phyloP scores from a whole-genome alignment of 495 filamentous ascomycete genomes.

The Paragyromitra xinjiangensis region DNA sequence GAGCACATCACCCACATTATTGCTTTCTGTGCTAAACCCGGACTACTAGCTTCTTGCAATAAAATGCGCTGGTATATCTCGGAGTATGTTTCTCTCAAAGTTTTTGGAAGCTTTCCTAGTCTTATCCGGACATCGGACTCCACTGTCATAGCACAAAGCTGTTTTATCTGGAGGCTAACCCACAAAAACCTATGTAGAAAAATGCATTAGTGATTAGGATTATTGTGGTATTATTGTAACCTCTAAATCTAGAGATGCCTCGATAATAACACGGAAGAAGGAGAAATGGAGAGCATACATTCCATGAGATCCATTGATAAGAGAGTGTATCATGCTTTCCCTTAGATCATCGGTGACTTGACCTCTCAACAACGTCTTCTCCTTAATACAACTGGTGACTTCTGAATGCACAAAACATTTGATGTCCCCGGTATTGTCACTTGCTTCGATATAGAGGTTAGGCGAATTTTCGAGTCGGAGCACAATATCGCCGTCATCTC shows the following conservation, averaged over 20 bases:
- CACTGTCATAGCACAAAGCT: slow-evolving; percentile 5
- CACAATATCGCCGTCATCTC: slow-evolving; percentile 58
- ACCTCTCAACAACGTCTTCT: slow-evolving; percentile 23
- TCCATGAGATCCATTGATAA: slow-evolving; percentile 56
- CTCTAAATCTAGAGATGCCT: not conserved
- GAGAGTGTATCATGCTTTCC: slow-evolving; percentile 49
- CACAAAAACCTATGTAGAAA: slow-evolving; percentile 34
- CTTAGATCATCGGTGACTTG: slow-evolving; percentile 33
- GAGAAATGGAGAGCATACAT: slow-evolving; percentile 52
- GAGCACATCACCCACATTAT: slow-evolving; percentile 43
- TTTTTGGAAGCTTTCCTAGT: slow-evolving; percentile 7
- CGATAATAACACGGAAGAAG: not conserved
- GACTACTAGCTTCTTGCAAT: not conserved
- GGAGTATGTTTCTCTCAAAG: slow-evolving; percentile 7
- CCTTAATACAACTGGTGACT: slow-evolving; percentile 42
- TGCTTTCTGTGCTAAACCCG: not conserved
- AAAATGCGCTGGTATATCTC: slow-evolving; percentile 33
- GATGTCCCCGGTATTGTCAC: slow-evolving; percentile 58
- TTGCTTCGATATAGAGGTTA: slow-evolving; percentile 57
- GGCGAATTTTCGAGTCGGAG: slow-evolving; percentile 44
- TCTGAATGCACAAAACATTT: slow-evolving; percentile 52
- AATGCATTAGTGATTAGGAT: not conserved
- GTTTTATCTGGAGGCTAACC: slow-evolving; percentile 39
- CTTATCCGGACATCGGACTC: slow-evolving; percentile 3
- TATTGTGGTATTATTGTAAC: not conserved